phyloP scores from a whole-genome alignment of 257 asterid species.

The Eustoma russellianum region DNA sequence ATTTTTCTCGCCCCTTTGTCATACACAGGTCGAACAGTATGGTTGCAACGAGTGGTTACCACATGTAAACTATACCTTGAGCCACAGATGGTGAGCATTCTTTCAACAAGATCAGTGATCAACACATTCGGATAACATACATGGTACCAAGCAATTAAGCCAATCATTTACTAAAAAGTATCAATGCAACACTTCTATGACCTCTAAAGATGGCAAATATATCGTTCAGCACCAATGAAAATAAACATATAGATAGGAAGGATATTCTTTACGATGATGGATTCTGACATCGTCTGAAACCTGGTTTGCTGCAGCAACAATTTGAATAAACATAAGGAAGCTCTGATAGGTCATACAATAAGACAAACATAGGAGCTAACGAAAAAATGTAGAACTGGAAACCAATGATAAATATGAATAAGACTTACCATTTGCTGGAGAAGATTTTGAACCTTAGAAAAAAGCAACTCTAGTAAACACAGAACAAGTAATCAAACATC shows the following conservation, averaged over 20 bases:
- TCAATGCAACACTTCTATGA: not conserved
- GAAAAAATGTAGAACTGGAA: not conserved
- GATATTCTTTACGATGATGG: slow-evolving; percentile 84
- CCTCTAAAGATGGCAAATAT: not conserved
- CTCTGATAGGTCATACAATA: no score
- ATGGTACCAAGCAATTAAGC: not conserved
- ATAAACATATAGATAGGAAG: slow-evolving; percentile 23
- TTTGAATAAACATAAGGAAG: no score
- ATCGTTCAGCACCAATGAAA: not conserved
- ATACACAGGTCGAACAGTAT: no score
- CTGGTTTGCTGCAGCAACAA: slow-evolving; percentile 72
- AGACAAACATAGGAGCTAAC: not conserved
- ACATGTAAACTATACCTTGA: no score
- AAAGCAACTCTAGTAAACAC: slow-evolving; percentile 15
- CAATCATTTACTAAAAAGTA: not conserved
- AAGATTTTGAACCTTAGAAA: slow-evolving; percentile 73
- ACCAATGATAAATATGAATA: not conserved
- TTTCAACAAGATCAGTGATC: not conserved
- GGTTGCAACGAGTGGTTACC: no score
- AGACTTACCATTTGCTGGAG: slow-evolving; percentile 76
- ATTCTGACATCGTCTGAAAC: slow-evolving; percentile 88
- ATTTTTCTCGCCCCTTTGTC: no score
- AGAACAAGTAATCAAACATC: not conserved
- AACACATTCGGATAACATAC: not conserved
- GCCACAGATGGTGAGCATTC: not conserved